Percentiles rank a stretch among this genome's conserved stretches.
Conservation (phyloP, 441 rosid species). For the Brassica balearica region DNA sequence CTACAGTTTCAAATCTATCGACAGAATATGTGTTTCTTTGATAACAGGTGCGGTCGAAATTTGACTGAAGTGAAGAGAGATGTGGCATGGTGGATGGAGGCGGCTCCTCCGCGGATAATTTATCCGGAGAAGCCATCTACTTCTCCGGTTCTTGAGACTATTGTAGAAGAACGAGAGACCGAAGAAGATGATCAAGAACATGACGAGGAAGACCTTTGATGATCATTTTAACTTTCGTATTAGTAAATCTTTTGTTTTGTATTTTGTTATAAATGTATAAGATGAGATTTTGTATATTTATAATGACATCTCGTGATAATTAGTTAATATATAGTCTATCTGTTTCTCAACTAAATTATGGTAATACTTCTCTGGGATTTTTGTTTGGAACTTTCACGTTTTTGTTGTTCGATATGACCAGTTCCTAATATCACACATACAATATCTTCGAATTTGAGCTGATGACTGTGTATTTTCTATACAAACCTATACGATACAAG, state of each 20-base stretch:
- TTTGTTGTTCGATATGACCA: neutral
- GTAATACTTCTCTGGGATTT: neutral
- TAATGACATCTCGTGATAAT: slow-evolving; percentile 16
- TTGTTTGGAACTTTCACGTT: neutral
- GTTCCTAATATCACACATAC: neutral
- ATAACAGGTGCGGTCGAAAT: neutral
- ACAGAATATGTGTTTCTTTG: slow-evolving; percentile 42
- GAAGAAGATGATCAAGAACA: slow-evolving; percentile 41
- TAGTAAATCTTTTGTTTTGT: neutral
- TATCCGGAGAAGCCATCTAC: slow-evolving; percentile 39
- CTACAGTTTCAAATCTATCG: neutral
- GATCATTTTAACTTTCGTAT: neutral
- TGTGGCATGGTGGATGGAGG: slow-evolving; percentile 47
- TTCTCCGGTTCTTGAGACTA: slow-evolving; percentile 43
- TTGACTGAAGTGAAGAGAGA: slow-evolving; percentile 21
- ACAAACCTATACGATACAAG: slow-evolving; percentile 1
- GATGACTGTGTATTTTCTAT: neutral
- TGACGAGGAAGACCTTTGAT: slow-evolving; percentile 25
- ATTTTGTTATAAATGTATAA: slow-evolving; percentile 2
- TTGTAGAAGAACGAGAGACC: slow-evolving; percentile 40
- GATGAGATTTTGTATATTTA: slow-evolving; percentile 25
- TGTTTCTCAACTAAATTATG: neutral
- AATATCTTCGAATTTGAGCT: neutral
- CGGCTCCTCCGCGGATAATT: slow-evolving; percentile 37
- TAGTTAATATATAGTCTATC: neutral